Base-by-base conservation (phyloP, 345 rosid genomes). In the Hibiscus trionum region DNA sequence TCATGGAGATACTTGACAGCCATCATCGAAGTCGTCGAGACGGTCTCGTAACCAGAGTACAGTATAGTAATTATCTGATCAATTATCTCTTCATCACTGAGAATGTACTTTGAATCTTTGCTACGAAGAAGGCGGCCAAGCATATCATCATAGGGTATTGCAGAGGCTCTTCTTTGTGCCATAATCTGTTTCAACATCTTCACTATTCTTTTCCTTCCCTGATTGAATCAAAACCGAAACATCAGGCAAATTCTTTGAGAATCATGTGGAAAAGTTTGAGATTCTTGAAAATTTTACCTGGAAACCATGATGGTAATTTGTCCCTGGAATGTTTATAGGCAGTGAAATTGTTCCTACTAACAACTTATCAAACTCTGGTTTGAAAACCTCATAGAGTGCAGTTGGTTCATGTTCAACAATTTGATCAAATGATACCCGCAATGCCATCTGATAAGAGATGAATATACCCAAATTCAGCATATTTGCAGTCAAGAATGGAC, bases 1-100 rank as follows among this genome's bases (percentile, higher is more conserved):
- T 91, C 93, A 68, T 89, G 96, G 26, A 89, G 86, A 62, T 91
- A 93, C 85, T 91, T 93, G 72, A 93, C 77, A 33, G 92, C 91
- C 98, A 91, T 93, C 97, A 91, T 93, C 3, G 94, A 80, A 16
- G 97, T 91, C 42, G 93, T 89, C 7, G 96, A 93, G n/a, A 91
- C 91, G 11, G 94, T 93, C 74, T 93, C 98, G 53, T 84, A 89
- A 57, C 97, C 96, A 0, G 98, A 89, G 74, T 89, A 86, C 76
- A 87, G 52, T 16, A 93, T 82, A 15, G 98, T 87, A 57, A 93
- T 91, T 0, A 93, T 73, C 74, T 91, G 98, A 84, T 89, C 97
- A 24, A 89, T 79, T 37, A 91, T 86, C 78, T 91, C 90, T 4
- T 85, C 87, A 72, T 88, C 91, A 6, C 70, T 79, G 62, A 88